phyloP scores from a whole-genome alignment of 2,329 filamentous ascomycete genomes.

The Claviceps arundinis region DNA sequence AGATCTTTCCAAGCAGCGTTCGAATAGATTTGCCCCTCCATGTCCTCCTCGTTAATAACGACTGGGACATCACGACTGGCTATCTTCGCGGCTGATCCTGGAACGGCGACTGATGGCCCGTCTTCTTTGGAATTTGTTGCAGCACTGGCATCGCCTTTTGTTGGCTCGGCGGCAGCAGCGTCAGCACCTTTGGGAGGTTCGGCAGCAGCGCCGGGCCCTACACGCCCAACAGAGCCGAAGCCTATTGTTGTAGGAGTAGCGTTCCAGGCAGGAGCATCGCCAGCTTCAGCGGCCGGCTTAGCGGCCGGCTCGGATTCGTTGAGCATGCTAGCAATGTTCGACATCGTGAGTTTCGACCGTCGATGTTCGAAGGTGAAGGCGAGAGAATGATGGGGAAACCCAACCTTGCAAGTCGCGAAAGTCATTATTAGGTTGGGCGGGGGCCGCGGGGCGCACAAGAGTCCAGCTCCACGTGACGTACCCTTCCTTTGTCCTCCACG shows the following conservation, averaged over 20 bases:
- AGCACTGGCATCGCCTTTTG: neutral
- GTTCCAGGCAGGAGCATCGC: neutral
- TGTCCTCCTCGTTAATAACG: slow-evolving; percentile 4
- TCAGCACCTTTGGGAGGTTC: neutral
- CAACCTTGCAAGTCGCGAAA: neutral
- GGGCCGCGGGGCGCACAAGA: neutral
- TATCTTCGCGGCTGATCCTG: slow-evolving; percentile 4
- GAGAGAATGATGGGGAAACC: neutral
- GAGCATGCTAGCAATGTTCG: slow-evolving; percentile 7
- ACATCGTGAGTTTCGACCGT: slow-evolving; percentile 1
- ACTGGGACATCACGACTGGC: slow-evolving; percentile 7
- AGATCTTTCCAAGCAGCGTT: slow-evolving; percentile 5
- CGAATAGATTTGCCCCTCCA: slow-evolving; percentile 5
- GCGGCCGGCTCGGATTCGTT: neutral
- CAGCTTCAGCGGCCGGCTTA: neutral
- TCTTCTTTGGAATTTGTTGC: slow-evolving; percentile 3
- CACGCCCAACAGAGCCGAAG: too few relatives aligned
- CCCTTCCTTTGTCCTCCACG: neutral
- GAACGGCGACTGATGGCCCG: slow-evolving; percentile 5
- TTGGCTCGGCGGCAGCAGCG: neutral
- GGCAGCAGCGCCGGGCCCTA: slow-evolving; percentile 3
- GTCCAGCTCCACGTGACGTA: neutral
- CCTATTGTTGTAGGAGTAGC: neutral
- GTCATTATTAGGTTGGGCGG: neutral
- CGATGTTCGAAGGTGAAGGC: neutral